phyloP scores from a whole-genome alignment of 176 grass and related monocot genomes.

The Ampelocalamus luodianensis region DNA sequence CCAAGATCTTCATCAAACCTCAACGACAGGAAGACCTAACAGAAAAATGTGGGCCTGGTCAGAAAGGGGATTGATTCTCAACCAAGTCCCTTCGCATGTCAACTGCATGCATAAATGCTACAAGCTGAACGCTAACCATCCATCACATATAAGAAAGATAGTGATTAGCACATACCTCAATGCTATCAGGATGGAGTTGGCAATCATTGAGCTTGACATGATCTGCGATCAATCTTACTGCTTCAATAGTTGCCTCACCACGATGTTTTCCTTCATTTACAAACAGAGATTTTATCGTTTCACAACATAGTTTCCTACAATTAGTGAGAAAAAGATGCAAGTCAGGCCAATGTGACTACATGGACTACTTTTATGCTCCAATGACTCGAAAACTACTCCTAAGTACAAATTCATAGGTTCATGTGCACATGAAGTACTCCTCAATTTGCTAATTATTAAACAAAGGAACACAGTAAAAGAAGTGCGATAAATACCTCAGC shows the following conservation, averaged over 20 bases:
- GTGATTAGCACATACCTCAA: slow-evolving; percentile 60
- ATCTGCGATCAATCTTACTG: slow-evolving; percentile 84
- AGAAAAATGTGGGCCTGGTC: slow-evolving; percentile 18
- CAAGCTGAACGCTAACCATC: slow-evolving; percentile 21
- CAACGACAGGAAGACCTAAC: slow-evolving; percentile 84
- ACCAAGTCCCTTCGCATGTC: slow-evolving; percentile 18
- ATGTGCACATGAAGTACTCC: neutral
- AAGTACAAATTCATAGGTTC: neutral
- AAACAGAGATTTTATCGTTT: slow-evolving; percentile 77
- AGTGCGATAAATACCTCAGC: neutral
- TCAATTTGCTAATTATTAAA: neutral
- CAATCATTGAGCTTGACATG: slow-evolving; percentile 83
- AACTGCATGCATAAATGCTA: slow-evolving; percentile 1
- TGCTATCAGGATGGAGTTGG: slow-evolving; percentile 88
- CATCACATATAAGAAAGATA: slow-evolving; percentile 16
- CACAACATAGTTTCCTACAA: slow-evolving; percentile 82
- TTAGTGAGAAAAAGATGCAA: slow-evolving; percentile 16
- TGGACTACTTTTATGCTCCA: slow-evolving; percentile 17
- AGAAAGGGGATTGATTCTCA: slow-evolving; percentile 30
- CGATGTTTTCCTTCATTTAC: slow-evolving; percentile 92
- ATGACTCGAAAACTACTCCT: neutral
- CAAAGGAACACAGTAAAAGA: neutral
- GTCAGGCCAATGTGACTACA: slow-evolving; percentile 8
- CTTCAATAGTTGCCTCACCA: slow-evolving; percentile 88
- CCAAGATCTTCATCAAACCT: slow-evolving; percentile 93